A percentile compares a stretch with the other conserved stretches of the same genome.
These are phyloP conservation scores for Grigorovia yakushimaensis DNA, from an alignment of 805 yeast genomes.

Conservation along the genomic window DNA sequence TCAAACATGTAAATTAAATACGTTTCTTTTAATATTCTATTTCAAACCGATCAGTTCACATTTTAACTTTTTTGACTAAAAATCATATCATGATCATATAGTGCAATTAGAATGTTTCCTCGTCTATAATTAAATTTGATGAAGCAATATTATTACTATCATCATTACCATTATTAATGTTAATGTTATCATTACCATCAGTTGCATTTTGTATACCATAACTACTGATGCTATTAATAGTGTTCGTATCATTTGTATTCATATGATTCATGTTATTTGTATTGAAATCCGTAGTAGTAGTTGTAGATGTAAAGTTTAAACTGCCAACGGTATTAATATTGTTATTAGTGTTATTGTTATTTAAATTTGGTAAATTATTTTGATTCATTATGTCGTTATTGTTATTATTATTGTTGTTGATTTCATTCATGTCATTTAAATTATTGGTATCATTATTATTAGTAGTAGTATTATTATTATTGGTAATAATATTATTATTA, in stretches of 20 bases:
- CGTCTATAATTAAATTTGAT: constrained; percentile 27
- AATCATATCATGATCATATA: too few species aligned
- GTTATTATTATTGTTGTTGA: constrained; percentile 1
- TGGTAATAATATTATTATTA: neutral
- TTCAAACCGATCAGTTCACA: neutral
- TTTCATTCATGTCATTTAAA: neutral
- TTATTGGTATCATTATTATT: neutral
- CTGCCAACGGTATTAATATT: constrained; percentile 7
- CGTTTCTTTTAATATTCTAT: neutral
- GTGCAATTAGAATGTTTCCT: constrained; percentile 27
- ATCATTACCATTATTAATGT: neutral
- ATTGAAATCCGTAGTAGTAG: neutral
- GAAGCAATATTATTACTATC: constrained; percentile 6
- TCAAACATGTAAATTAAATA: neutral
- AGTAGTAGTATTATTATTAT: constrained; percentile 1
- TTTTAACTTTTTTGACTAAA: neutral
- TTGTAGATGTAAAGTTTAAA: neutral
- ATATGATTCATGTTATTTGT: neutral
- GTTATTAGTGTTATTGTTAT: neutral
- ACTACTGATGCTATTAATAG: neutral
- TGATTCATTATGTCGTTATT: too few species aligned
- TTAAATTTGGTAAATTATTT: too few species aligned
- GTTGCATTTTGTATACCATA: neutral
- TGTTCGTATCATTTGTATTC: neutral
- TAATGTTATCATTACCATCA: constrained; percentile 18